Base-by-base conservation (phyloP, 352 stramenopile genomes). In the Plasmopara viticola region DNA sequence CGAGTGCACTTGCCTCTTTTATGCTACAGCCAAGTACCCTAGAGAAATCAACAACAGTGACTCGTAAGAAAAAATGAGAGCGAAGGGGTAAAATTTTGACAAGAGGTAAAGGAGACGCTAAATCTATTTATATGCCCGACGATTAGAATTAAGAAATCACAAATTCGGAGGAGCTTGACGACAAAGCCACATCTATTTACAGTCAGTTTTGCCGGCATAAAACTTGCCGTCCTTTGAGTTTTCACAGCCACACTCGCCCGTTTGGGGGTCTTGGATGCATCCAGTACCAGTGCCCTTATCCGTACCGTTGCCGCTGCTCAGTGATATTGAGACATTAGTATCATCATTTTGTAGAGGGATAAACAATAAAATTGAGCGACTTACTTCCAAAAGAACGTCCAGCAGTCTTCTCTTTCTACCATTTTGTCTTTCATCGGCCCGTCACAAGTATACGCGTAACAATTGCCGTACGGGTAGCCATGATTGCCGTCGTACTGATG, bases 341-440 rank as follows among this genome's bases (percentile, higher is more conserved):
- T 5, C 15, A 28, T 12, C 29, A 7, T 44, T 44, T n/a, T n/a
- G n/a, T n/a, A n/a, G n/a, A n/a, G n/a, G n/a, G n/a, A n/a, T n/a
- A n/a, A n/a, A n/a, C n/a, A n/a, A 3, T 28, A 39, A 17, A 56
- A 10, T n/a, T n/a, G n/a, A n/a, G n/a, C n/a, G n/a, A n/a, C 62
- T 59, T 56, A 72, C 59, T 49, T 57, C 60, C 64, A 72, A 44
- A 68, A 60, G 51, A 73, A 73, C n/a, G 64, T 73, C 60, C 61
- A 70, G 45, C 56, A 63, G 40, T 70, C 61, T 2, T 42, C 10
- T 37, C 67, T 58, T 5, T 35, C 9, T 28, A 45, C 39, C 64
- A 70, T 64, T 46, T 60, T 2, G 2, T n/a, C 12, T 28, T 10
- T n/a, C 7, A 44, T 51, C 2, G 43, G 41, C 2, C 31, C 33